Percentiles rank a stretch among this genome's conserved stretches.
Evolutionary conservation across 2,329 filamentous ascomycete genomes (phyloP).

Genomic region (Arthrobotrys megalospora): DNA sequence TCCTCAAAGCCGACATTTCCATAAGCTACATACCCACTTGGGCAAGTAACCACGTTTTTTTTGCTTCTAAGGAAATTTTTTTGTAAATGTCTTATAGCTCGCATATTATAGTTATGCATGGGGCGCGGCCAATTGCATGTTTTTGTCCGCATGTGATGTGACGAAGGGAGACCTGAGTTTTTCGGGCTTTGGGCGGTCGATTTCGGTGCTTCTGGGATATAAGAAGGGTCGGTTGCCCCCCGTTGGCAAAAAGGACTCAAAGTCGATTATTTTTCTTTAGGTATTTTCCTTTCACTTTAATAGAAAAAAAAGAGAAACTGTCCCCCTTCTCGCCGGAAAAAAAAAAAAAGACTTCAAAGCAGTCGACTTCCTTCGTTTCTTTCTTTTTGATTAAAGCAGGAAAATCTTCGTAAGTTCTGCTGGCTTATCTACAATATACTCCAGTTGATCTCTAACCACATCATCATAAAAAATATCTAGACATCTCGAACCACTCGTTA

Average conservation of each 20-base stretch:
- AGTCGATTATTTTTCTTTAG: slow-evolving; percentile 18
- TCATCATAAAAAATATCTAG: not conserved
- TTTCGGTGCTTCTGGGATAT: not conserved
- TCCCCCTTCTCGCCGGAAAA: slow-evolving; percentile 6
- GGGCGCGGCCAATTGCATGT: slow-evolving; percentile 19
- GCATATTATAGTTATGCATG: not conserved
- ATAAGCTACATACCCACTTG: not conserved
- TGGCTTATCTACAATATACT: not conserved
- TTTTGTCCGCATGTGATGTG: slow-evolving; percentile 29
- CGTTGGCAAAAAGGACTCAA: slow-evolving; percentile 30
- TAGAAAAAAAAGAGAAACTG: not conserved
- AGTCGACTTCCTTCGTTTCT: not conserved
- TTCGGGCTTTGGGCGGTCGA: slow-evolving; percentile 12
- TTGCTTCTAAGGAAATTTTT: not conserved
- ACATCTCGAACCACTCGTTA: not conserved
- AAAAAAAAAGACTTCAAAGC: slow-evolving; percentile 11
- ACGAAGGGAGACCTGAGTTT: not conserved
- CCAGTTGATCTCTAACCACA: not conserved
- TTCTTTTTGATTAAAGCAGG: not conserved
- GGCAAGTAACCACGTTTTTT: slow-evolving; percentile 14
- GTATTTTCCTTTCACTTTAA: slow-evolving; percentile 9
- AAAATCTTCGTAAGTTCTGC: slow-evolving; percentile 5
- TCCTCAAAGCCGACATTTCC: slow-evolving; percentile 10
- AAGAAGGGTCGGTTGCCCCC: slow-evolving; percentile 32
- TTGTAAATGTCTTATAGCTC: slow-evolving; percentile 11